Base-by-base conservation (phyloP, 352 stramenopile genomes). In the Phytophthora europaea region DNA sequence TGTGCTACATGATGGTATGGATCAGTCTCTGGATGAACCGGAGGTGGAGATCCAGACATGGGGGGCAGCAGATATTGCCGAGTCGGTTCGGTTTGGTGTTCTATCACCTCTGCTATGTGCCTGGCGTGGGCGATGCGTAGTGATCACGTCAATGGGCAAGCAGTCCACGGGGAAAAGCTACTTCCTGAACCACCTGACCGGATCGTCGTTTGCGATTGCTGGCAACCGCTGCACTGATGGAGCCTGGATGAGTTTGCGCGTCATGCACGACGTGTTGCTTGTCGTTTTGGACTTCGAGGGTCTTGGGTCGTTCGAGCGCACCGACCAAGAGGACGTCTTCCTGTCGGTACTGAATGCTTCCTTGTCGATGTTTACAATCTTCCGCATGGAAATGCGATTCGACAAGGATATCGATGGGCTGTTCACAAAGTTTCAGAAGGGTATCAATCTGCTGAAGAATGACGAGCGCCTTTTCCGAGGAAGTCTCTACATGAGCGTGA, bases 251-350 rank as follows among this genome's bases (percentile, higher is more conserved):
- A 82, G 75, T 0, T 23, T 90, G 10, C 78, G 80, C 2, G 60
- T 90, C 1, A 47, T 93, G 23, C 43, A 76, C 12, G 56, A 82
- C 34, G 69, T 88, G 4, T 59, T 94, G 45, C 63, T 94, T 61
- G 77, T 94, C n/a, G 81, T 94, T 10, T 68, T 95, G 18, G 86
- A 95, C 59, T 95, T 95, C 65, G 88, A 94, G 82, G 88, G 88
- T 3, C 65, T 93, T 3, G 85, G 86, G 0, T 94, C 86, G 2
- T 92, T 94, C 67, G 84, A 94, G 55, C 71, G 88, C 12, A 91
- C 80, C 0, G 88, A 93, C 9, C 85, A 94, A 63, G 85, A 94
- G 69, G 85, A 94, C 22, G 83, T 91, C 2, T 91, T 94, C 54
- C 47, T 94, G 20, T 90, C 88, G 22, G 80, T 94, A 1, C 58